phyloP scores from a whole-genome alignment of 176 grass and related monocot genomes.

The Avena eriantha region DNA sequence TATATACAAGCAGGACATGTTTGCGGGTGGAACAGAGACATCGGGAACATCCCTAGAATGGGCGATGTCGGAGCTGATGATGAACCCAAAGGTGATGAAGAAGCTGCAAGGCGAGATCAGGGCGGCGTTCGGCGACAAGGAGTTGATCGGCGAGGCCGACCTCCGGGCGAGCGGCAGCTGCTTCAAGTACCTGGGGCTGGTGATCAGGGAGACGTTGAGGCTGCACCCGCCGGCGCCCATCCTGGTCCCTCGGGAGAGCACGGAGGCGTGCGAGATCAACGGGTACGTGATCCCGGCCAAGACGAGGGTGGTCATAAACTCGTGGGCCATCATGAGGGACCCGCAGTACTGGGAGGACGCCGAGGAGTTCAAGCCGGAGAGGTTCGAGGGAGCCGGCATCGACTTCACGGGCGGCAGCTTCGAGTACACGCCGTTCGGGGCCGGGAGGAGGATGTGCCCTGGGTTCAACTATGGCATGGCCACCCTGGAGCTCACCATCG shows the following conservation, averaged over 20 bases:
- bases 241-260: not conserved
- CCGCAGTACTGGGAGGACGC: not conserved
- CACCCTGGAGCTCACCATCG: not conserved
- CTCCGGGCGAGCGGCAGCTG: not conserved
- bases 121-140: not conserved
- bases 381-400: not conserved
- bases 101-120: constrained; percentile 44
- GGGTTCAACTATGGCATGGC: not conserved
- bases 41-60: constrained; percentile 1
- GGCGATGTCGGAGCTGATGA: constrained; percentile 40
- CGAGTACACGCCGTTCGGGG: constrained; percentile 38
- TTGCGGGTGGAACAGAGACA: not conserved
- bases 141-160: constrained; percentile 2
- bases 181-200: not conserved
- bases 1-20: not conserved
- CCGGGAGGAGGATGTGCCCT: constrained; percentile 42
- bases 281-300: no score
- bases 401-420: not conserved
- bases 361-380: not conserved
- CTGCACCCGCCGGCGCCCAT: not conserved
- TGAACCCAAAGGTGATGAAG: constrained; percentile 31
- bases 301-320: not conserved
- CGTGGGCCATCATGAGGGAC: not conserved
- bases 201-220: not conserved
- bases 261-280: no score